A percentile compares a stretch with the other conserved stretches of the same genome.
phyloP scores from a whole-genome alignment of 176 grass and related monocot species.

The Paspalum notatum region DNA sequence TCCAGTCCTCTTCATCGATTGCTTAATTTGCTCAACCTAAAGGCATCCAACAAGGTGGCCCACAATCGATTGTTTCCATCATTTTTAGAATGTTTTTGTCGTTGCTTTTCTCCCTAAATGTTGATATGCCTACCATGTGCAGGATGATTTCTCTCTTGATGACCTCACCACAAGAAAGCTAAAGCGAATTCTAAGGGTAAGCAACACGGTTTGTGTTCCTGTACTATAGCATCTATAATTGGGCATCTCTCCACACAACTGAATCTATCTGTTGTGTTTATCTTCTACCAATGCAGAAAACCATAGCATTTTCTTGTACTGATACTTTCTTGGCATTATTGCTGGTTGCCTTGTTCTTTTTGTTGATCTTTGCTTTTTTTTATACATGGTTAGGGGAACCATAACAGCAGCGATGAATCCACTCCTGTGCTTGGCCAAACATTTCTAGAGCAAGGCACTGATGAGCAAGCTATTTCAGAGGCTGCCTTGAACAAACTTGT shows the following conservation, averaged over 20 bases:
- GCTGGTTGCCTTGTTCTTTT: background rate
- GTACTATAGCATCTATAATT: background rate
- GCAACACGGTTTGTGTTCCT: background rate
- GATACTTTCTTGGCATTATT: conserved; percentile 1
- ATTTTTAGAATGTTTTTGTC: background rate
- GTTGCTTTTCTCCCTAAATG: background rate
- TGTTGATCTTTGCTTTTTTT: background rate
- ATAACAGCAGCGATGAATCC: conserved; percentile 42
- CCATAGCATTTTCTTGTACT: background rate
- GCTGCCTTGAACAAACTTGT: conserved; percentile 91
- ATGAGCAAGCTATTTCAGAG: conserved; percentile 90
- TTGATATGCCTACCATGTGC: conserved; percentile 5
- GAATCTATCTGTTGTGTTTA: background rate
- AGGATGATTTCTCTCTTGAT: conserved; percentile 85
- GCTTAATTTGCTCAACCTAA: conserved; percentile 70
- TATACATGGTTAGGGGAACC: conserved; percentile 53
- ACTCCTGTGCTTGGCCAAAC: conserved; percentile 54
- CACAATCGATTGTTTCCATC: background rate
- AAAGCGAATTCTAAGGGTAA: conserved; percentile 65
- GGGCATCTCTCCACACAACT: background rate
- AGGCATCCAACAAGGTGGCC: conserved; percentile 58
- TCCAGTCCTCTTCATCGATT: conserved; percentile 59
- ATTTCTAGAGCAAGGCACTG: conserved; percentile 57
- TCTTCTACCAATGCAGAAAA: background rate
- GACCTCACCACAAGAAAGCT: conserved; percentile 66